Conservation (phyloP, 768 basidiomycete species). For the Leucocoprinus birnbaumii region DNA sequence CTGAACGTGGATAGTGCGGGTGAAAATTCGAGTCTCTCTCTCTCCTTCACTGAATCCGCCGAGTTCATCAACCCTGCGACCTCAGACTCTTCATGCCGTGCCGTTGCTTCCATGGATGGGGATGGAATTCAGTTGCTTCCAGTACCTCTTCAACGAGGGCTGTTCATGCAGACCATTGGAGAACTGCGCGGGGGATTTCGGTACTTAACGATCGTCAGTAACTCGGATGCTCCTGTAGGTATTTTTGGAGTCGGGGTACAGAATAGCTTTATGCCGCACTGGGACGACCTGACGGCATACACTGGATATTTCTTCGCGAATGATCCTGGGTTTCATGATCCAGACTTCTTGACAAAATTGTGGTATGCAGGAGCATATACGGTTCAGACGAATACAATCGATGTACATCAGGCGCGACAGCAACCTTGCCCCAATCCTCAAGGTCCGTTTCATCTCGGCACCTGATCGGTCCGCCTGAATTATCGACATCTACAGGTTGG, state of each 20-base stretch:
- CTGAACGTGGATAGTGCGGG: constrained; percentile 24
- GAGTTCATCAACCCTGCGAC: constrained; percentile 39
- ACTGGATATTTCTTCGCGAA: constrained; percentile 44
- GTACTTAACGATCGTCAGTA: constrained; percentile 42
- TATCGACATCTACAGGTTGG: constrained; percentile 32
- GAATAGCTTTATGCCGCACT: constrained; percentile 47
- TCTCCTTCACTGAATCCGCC: constrained; percentile 50
- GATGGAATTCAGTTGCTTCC: constrained; percentile 34
- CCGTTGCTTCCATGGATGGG: constrained; percentile 20
- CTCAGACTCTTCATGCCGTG: constrained; percentile 38
- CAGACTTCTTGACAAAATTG: constrained; percentile 43
- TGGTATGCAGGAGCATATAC: constrained; percentile 59
- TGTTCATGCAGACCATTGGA: constrained; percentile 31
- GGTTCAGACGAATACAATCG: constrained; percentile 47
- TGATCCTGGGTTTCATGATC: constrained; percentile 40
- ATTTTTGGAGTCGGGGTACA: constrained; percentile 41
- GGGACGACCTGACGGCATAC: constrained; percentile 41
- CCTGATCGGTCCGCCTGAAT: not conserved
- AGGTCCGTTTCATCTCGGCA: constrained; percentile 11
- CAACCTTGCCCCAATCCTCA: constrained; percentile 24
- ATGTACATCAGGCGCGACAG: constrained; percentile 30
- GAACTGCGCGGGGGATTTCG: constrained; percentile 45
- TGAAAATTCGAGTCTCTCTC: constrained; percentile 29
- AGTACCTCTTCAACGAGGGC: constrained; percentile 22
- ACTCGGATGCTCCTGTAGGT: constrained; percentile 30